Percentiles rank a stretch among this genome's conserved stretches.
Evolutionary conservation across 805 yeast species (phyloP).

Genomic region (Saccharomycopsis fermentans): DNA sequence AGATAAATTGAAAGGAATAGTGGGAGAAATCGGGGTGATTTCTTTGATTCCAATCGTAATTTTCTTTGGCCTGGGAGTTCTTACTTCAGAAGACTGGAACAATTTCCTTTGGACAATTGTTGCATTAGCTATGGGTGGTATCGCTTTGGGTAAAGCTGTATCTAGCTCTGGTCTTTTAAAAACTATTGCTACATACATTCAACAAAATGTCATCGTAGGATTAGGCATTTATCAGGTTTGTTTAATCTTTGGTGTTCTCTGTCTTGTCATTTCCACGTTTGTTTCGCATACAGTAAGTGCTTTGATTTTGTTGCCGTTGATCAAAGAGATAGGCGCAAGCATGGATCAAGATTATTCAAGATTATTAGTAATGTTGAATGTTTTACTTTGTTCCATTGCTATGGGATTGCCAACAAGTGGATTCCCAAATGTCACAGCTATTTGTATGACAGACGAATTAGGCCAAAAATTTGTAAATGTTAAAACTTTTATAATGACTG

Average conservation of each 20-base stretch:
- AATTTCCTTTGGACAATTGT: constrained; percentile 96
- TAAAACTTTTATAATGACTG: constrained; percentile 76
- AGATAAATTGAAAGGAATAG: constrained; percentile 53
- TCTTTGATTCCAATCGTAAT: constrained; percentile 79
- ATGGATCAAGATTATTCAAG: constrained; percentile 75
- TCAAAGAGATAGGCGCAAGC: constrained; percentile 73
- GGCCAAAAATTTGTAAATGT: constrained; percentile 87
- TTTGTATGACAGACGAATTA: constrained; percentile 84
- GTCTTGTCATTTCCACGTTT: constrained; percentile 81
- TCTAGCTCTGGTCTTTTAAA: constrained; percentile 79
- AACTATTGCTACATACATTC: constrained; percentile 61
- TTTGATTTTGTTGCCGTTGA: constrained; percentile 79
- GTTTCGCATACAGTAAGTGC: constrained; percentile 99
- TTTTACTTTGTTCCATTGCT: constrained; percentile 77
- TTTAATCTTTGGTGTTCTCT: constrained; percentile 69
- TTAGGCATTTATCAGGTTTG: constrained; percentile 60
- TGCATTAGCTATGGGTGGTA: constrained; percentile 94
- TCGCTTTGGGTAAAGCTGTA: constrained; percentile 91
- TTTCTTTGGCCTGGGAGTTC: constrained; percentile 82
- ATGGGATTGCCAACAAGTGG: constrained; percentile 98
- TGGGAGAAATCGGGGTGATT: constrained; percentile 94
- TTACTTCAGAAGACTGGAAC: constrained; percentile 84
- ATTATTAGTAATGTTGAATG: constrained; percentile 55
- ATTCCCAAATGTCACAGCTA: constrained; percentile 95
- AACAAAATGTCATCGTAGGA: constrained; percentile 53